These are phyloP conservation scores for Aspergillus sp. DNA, from an alignment of 2,329 filamentous ascomycete species.

Conservation along the genomic window DNA sequence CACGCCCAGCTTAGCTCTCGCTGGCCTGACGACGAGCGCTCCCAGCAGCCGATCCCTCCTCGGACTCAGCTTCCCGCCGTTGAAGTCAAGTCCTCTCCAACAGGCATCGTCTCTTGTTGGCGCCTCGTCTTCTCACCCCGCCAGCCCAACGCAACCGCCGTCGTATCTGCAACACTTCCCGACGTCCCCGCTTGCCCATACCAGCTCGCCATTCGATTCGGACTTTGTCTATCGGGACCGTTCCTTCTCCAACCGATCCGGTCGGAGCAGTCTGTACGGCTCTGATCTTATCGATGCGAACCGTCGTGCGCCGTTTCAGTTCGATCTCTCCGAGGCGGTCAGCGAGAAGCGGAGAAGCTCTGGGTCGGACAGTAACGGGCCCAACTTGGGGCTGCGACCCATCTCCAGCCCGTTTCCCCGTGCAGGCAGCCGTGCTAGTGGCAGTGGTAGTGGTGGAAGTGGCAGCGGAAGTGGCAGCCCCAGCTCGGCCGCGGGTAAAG, in stretches of 20 bases:
- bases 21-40: constrained; percentile 27
- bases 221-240: constrained; percentile 36
- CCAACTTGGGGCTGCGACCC: constrained; percentile 37
- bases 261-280: constrained; percentile 36
- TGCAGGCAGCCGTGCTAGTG: constrained; percentile 50
- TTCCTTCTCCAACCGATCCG: constrained; percentile 43
- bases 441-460: constrained; percentile 39
- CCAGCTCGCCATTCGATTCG: constrained; percentile 30
- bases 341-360: constrained; percentile 31
- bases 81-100: constrained; percentile 37
- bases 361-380: constrained; percentile 31
- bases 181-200: constrained; percentile 33
- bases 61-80: constrained; percentile 34
- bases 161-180: constrained; percentile 31
- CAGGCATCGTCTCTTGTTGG: constrained; percentile 33
- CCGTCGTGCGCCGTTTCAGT: constrained; percentile 28
- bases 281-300: constrained; percentile 31
- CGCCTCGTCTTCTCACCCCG: constrained; percentile 31
- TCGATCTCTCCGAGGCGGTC: constrained; percentile 32
- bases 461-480: constrained; percentile 44
- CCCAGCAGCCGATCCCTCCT: constrained; percentile 33
- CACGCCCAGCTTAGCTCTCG: constrained; percentile 18
- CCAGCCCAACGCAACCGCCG: constrained; percentile 33
- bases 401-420: constrained; percentile 39
- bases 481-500: constrained; percentile 36